Conservation (phyloP, 768 basidiomycete genomes). For the Holtermanniella nyarrowii region DNA sequence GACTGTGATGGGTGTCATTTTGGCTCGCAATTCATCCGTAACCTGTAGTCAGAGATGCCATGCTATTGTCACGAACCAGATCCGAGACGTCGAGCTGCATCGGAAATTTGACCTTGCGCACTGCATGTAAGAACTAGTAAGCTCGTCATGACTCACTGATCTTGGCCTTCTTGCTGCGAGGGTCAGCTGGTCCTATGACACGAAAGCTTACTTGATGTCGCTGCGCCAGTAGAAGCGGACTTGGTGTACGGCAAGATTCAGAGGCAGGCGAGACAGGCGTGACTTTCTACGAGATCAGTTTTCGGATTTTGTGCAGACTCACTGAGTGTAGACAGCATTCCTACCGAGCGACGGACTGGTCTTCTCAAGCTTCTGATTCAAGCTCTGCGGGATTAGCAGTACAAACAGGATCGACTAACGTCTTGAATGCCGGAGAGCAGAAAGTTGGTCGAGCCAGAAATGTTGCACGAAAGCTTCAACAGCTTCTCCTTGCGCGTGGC, state of each 20-base stretch:
- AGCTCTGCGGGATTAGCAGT: constrained; percentile 47
- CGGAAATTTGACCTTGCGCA: constrained; percentile 87
- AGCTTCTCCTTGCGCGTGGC: constrained; percentile 59
- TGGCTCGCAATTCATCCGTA: constrained; percentile 65
- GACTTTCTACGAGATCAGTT: constrained; percentile 45
- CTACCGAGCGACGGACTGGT: constrained; percentile 66
- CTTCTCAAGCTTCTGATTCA: constrained; percentile 82
- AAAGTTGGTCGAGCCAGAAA: constrained; percentile 72
- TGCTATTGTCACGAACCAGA: constrained; percentile 42
- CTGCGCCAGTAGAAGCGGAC: constrained; percentile 90
- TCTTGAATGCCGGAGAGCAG: constrained; percentile 76
- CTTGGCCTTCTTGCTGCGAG: constrained; percentile 60
- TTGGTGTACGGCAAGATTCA: constrained; percentile 62
- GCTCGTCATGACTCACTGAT: constrained; percentile 46
- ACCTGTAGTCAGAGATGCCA: constrained; percentile 21
- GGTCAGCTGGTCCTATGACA: neutral
- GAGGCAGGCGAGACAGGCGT: constrained; percentile 70
- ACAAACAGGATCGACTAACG: constrained; percentile 44
- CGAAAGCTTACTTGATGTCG: constrained; percentile 57
- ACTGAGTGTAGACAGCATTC: constrained; percentile 67
- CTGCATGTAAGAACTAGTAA: neutral
- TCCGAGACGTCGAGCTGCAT: constrained; percentile 78
- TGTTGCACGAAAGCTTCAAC: constrained; percentile 87
- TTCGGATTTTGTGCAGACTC: constrained; percentile 1
- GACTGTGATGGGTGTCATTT: constrained; percentile 59